Conservation (phyloP, 805 yeast species). For the Barnettozyma californica region DNA sequence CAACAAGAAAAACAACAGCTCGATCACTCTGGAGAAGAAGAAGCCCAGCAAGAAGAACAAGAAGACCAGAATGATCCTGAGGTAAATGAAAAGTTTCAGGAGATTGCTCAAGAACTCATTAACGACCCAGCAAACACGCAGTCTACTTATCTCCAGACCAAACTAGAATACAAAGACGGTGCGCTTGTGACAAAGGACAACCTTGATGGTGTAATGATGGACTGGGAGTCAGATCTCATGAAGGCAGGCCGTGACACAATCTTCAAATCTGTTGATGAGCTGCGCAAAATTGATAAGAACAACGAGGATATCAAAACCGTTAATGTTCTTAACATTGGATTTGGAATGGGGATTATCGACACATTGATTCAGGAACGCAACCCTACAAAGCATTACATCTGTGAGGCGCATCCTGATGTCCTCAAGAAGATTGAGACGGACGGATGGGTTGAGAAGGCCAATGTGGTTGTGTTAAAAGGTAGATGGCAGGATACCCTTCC, state of each 20-base stretch:
- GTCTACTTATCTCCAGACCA: slow-evolving; percentile 55
- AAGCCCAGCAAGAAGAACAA: background rate
- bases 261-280: slow-evolving; percentile 39
- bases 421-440: slow-evolving; percentile 56
- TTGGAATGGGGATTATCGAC: slow-evolving; percentile 97
- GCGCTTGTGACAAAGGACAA: slow-evolving; percentile 68
- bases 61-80: slow-evolving; percentile 17
- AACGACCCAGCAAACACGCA: slow-evolving; percentile 63
- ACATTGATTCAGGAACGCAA: slow-evolving; percentile 53
- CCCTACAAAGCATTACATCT: slow-evolving; percentile 76
- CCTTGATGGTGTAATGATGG: slow-evolving; percentile 95
- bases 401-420: slow-evolving; percentile 95
- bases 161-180: slow-evolving; percentile 60
- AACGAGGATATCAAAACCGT: slow-evolving; percentile 33
- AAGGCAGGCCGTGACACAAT: slow-evolving; percentile 69
- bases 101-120: slow-evolving; percentile 21
- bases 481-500: slow-evolving; percentile 87
- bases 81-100: slow-evolving; percentile 9
- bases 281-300: background rate
- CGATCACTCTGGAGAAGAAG: slow-evolving; percentile 12
- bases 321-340: slow-evolving; percentile 78
- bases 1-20: slow-evolving; percentile 1
- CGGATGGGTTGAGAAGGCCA: slow-evolving; percentile 77
- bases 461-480: slow-evolving; percentile 77
- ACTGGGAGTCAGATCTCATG: slow-evolving; percentile 89